A percentile compares a stretch with the other conserved stretches of the same genome.
phyloP scores from a whole-genome alignment of 2,329 filamentous ascomycete genomes.

The Aspergillus arachidicola region DNA sequence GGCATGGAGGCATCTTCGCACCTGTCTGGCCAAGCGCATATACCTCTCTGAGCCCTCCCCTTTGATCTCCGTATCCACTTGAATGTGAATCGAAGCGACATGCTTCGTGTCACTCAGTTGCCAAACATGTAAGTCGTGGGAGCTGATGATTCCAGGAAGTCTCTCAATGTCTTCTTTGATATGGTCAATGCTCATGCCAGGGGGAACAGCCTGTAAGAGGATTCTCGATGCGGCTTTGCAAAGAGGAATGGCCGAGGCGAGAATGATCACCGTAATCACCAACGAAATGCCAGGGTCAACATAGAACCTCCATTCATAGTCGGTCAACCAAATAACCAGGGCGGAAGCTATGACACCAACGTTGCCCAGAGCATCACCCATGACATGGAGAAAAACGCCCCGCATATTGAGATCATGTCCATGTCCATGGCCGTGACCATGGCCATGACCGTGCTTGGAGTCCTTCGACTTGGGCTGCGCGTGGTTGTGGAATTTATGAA shows the following conservation, averaged over 20 bases:
- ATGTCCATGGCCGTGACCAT: slow-evolving; percentile 36
- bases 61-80: slow-evolving; percentile 86
- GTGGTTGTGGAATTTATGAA: slow-evolving; percentile 78
- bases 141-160: slow-evolving; percentile 82
- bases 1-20: slow-evolving; percentile 85
- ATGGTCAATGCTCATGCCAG: slow-evolving; percentile 83
- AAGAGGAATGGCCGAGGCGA: slow-evolving; percentile 54
- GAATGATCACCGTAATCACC: slow-evolving; percentile 80
- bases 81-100: slow-evolving; percentile 89
- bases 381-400: slow-evolving; percentile 68
- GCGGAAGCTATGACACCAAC: slow-evolving; percentile 61
- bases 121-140: slow-evolving; percentile 97
- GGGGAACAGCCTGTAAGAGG: slow-evolving; percentile 88
- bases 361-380: slow-evolving; percentile 52
- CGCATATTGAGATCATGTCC: slow-evolving; percentile 81
- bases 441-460: slow-evolving; percentile 50
- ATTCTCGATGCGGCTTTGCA: slow-evolving; percentile 68
- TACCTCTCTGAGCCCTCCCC: slow-evolving; percentile 77
- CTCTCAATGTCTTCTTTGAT: slow-evolving; percentile 88
- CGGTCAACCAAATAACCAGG: slow-evolving; percentile 87
- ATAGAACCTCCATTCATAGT: slow-evolving; percentile 80
- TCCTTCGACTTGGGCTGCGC: slow-evolving; percentile 65
- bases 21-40: slow-evolving; percentile 83
- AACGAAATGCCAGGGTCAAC: slow-evolving; percentile 90
- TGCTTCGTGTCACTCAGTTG: slow-evolving; percentile 94